These are phyloP conservation scores for Dactylis glomerata DNA, from an alignment of 176 grass and related monocot species.

Conservation along the genomic window DNA sequence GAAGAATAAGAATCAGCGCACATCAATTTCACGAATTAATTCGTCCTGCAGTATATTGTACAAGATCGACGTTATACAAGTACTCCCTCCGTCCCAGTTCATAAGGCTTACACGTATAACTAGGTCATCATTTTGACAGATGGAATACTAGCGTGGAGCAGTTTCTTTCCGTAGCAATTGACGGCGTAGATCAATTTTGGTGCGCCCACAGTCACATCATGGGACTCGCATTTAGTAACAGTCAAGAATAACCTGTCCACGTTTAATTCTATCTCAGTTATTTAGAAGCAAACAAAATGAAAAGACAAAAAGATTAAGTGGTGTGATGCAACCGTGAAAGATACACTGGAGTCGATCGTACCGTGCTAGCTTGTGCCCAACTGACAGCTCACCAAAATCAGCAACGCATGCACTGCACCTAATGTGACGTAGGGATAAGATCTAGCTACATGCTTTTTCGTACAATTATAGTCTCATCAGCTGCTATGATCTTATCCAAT, in stretches of 20 bases:
- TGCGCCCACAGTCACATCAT: neutral
- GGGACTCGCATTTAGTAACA: neutral
- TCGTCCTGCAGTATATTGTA: too few relatives aligned
- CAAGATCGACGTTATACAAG: too few relatives aligned
- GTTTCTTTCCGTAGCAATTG: neutral
- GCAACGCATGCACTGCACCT: neutral
- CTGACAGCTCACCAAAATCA: slow-evolving; percentile 3
- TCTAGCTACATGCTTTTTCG: neutral
- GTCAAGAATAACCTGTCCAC: neutral
- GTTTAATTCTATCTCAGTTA: too few relatives aligned
- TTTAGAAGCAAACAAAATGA: too few relatives aligned
- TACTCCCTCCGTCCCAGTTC: too few relatives aligned
- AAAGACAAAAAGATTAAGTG: neutral
- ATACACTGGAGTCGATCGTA: neutral
- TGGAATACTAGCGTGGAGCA: too few relatives aligned
- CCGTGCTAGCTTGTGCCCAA: neutral
- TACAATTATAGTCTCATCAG: neutral
- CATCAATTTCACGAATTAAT: too few relatives aligned
- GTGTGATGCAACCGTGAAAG: neutral
- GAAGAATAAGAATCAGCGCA: too few relatives aligned
- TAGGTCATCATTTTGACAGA: too few relatives aligned
- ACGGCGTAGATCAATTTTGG: neutral
- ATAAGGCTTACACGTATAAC: too few relatives aligned
- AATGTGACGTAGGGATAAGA: neutral
- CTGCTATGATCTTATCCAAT: neutral